Evolutionary conservation across 2,329 filamentous ascomycete genomes (phyloP).

Genomic region (Rhinocladiella mackenziei): DNA sequence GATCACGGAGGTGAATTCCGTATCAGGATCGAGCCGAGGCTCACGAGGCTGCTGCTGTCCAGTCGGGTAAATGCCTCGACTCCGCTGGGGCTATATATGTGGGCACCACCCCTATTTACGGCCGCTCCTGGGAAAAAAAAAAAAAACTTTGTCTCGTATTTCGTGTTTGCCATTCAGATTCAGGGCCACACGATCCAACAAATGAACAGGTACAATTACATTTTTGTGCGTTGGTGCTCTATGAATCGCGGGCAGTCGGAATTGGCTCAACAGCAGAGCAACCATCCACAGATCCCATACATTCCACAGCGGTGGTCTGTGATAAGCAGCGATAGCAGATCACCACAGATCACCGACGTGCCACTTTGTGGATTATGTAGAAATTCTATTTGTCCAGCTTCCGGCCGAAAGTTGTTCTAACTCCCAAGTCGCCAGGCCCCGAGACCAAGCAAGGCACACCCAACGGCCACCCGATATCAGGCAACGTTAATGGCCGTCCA

Average conservation of each 20-base stretch:
- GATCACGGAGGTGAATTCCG: neutral
- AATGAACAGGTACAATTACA: too few species aligned
- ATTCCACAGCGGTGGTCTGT: too few species aligned
- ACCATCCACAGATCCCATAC: too few species aligned
- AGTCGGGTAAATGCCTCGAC: neutral
- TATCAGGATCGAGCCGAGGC: conserved; percentile 9
- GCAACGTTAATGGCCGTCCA: too few species aligned
- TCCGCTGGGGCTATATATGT: neutral
- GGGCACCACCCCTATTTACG: neutral
- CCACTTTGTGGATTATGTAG: neutral
- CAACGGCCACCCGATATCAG: neutral
- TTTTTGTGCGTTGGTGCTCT: too few species aligned
- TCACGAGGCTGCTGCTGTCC: conserved; percentile 7
- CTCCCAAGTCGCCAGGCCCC: neutral
- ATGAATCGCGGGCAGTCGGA: too few species aligned
- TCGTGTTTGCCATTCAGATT: too few species aligned
- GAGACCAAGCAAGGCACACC: neutral
- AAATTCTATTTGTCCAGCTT: neutral
- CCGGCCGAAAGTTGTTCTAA: conserved; percentile 2
- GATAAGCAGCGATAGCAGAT: too few species aligned
- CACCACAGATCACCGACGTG: neutral
- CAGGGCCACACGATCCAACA: too few species aligned
- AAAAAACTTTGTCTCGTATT: too few species aligned
- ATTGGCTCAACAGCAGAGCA: too few species aligned
- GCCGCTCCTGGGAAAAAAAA: too few species aligned